These are phyloP conservation scores for Bertia moriformis DNA, from an alignment of 2,329 filamentous ascomycete genomes.

Conservation along the genomic window DNA sequence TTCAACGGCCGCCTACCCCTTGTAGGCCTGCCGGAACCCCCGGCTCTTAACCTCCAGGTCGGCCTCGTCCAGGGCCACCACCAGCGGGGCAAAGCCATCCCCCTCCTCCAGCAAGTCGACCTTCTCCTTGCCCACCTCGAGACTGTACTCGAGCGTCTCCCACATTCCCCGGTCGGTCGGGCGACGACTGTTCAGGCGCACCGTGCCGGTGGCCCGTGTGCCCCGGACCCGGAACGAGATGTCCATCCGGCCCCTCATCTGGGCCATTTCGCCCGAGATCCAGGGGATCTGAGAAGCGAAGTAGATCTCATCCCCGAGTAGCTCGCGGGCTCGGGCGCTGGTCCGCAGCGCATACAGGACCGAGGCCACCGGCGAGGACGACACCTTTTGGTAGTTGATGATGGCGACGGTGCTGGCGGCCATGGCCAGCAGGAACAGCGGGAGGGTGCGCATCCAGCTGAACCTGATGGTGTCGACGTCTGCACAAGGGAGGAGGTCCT, in stretches of 20 bases:
- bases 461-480: slow-evolving; percentile 28
- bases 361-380: slow-evolving; percentile 71
- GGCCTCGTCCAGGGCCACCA: slow-evolving; percentile 22
- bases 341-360: slow-evolving; percentile 87
- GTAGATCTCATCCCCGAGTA: slow-evolving; percentile 77
- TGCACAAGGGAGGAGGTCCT: slow-evolving; percentile 10
- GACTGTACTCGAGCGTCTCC: slow-evolving; percentile 79
- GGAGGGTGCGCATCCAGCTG: slow-evolving; percentile 60
- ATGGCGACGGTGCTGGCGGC: slow-evolving; percentile 65
- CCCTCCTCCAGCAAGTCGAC: slow-evolving; percentile 69
- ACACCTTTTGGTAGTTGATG: slow-evolving; percentile 98
- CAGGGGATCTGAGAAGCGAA: slow-evolving; percentile 67
- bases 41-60: slow-evolving; percentile 23
- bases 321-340: slow-evolving; percentile 55
- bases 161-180: slow-evolving; percentile 58
- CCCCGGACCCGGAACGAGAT: slow-evolving; percentile 79
- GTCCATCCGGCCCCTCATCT: slow-evolving; percentile 80
- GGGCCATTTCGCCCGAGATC: slow-evolving; percentile 81
- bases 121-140: slow-evolving; percentile 48
- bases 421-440: slow-evolving; percentile 65
- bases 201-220: slow-evolving; percentile 52
- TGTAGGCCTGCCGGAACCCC: slow-evolving; percentile 36
- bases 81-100: slow-evolving; percentile 27
- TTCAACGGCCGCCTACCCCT: slow-evolving; percentile 13
- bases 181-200: slow-evolving; percentile 68